Base-by-base conservation (phyloP, 768 basidiomycete species). In the Naematelia encephala region DNA sequence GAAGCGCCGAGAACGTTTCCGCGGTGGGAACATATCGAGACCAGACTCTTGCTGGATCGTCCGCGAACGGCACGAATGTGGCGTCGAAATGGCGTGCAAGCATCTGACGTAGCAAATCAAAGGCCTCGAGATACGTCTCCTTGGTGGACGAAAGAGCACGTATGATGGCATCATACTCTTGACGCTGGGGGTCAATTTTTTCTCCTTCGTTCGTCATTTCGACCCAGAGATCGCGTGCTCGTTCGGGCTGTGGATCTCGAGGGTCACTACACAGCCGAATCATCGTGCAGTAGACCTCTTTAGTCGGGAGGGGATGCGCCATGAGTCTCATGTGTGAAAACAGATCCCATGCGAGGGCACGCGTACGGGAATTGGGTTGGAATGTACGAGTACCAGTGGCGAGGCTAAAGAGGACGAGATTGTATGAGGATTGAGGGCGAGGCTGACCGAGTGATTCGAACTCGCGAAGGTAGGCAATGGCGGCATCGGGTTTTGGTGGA, bases 311-410 rank as follows among this genome's bases (percentile, higher is more conserved):
- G 0, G 91, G 86, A 73, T 98, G 91, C 0, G 94, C 90, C 13
- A 90, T 89, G 61, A 96, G 92, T 47, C 94, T 89, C 89, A 96
- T 93, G 76, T 99, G 94, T 1, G 88, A 81, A 75, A 90, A 97
- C 42, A 97, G 83, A 70, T 98, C 90, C 90, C 91, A 96, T 2
- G 89, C 93, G 60, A 90, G 86, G 0, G 89, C 87, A 28, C 62
- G 60, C 34, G 67, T 66, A 23, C 66, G 66, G 28, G 67, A 62
- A 54, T 61, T 61, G 4, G 69, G 63, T 57, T 80, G 25, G 80
- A 79, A 44, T 80, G 80, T 66, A 83, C 84, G 29, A 86, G 85
- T 59, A 0, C 75, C 58, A 1, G 67, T 23, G 21, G 77, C 69
- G 14, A 78, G 75, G 22, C 66, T 64, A 23, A 56, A 28, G 3